Evolutionary conservation across 108 stramenopile genomes (phyloP), one percentile per base, ranked within the genome.

Genomic region (Cyclotella kingstonii): DNA sequence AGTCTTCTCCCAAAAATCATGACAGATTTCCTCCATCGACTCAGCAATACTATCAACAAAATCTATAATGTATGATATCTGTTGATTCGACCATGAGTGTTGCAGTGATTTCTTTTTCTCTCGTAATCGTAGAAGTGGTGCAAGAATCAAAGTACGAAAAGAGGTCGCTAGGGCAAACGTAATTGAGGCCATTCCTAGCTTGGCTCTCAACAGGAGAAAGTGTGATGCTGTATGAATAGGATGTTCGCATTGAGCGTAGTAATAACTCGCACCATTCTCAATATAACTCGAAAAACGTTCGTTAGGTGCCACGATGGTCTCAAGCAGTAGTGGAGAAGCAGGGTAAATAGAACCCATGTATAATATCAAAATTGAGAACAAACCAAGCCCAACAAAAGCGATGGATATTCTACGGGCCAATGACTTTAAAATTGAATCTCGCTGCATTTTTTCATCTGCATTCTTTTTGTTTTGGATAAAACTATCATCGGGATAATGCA

Each of bases 251-350:
- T 40, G 39, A 40, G 15, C n/a, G 39, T 15, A 2, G 39, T 14
- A 40, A 14, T 15, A 14, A 4, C 14, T 46, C 23, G 21, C 19
- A 1, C 9, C 10, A 18, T 23, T 1, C 2, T 46, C 45, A 9
- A 46, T 22, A 12, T 19, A 18, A 1, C 23, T 46, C 23, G 45
- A 4, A 15, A 15, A 40, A 3, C 33, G 17, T n/a, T n/a, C n/a
- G n/a, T n/a, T n/a, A n/a, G n/a, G n/a, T n/a, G n/a, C n/a, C n/a
- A n/a, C n/a, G n/a, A n/a, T n/a, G n/a, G n/a, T n/a, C n/a, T n/a
- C n/a, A n/a, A n/a, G n/a, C n/a, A 53, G 52, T 12, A 53, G 18
- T 35, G 52, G 52, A 53, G 52, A 53, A 36, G 33, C 52, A 1
- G 52, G 52, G 34, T 53, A 53, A 1, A 53, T 53, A 19, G 19